Evolutionary conservation across 768 basidiomycete species (phyloP).

Genomic region (Hysterangium stoloniferum): DNA sequence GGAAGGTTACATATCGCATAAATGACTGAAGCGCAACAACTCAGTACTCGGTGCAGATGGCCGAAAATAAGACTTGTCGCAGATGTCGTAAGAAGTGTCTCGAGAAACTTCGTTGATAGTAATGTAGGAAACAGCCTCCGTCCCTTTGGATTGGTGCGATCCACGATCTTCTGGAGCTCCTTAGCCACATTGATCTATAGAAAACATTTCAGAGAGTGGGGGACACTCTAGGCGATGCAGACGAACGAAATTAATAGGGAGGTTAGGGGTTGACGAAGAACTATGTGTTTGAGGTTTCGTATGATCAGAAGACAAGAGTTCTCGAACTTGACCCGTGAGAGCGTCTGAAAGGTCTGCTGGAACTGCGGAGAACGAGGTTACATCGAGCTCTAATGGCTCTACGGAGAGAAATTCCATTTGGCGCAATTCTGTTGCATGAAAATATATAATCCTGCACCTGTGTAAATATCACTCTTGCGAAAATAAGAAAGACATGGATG

Average conservation of each 20-base stretch:
- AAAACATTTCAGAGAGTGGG: background rate
- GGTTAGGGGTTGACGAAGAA: background rate
- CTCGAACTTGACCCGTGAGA: background rate
- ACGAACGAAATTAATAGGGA: background rate
- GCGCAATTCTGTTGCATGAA: background rate
- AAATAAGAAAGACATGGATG: no score
- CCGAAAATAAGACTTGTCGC: background rate
- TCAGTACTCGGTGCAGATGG: background rate
- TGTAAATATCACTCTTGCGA: background rate
- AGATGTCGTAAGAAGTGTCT: background rate
- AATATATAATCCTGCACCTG: constrained; percentile 1
- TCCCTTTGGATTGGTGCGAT: no score
- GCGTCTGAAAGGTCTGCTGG: no score
- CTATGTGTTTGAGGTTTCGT: background rate
- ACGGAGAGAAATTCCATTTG: constrained; percentile 8
- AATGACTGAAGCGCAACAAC: background rate
- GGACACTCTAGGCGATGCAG: background rate
- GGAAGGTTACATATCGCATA: constrained; percentile 3
- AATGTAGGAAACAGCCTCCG: background rate
- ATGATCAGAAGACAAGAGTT: background rate
- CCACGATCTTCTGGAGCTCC: background rate
- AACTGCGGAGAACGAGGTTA: background rate
- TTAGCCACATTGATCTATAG: constrained; percentile 1
- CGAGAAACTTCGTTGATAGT: background rate
- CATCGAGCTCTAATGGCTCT: constrained; percentile 8